phyloP scores from a whole-genome alignment of 1,284 basidiomycete genomes.

The Ustilago crameri region DNA sequence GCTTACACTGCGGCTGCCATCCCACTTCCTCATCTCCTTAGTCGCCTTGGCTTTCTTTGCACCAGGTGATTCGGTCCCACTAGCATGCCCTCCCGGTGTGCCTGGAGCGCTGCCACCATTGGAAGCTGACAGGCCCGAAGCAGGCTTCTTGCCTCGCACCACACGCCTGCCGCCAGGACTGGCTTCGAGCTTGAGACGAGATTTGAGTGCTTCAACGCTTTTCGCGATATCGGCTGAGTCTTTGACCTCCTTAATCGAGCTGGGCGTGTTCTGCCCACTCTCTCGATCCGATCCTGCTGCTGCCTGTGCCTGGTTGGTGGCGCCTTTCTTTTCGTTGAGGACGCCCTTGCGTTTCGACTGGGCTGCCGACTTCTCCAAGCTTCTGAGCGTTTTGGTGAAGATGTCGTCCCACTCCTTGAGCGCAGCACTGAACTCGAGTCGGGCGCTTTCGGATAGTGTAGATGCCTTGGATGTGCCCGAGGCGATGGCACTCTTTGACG shows the following conservation, averaged over 20 bases:
- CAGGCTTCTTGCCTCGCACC: constrained; percentile 70
- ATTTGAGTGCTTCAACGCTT: constrained; percentile 90
- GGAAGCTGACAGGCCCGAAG: constrained; percentile 64
- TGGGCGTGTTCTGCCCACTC: constrained; percentile 45
- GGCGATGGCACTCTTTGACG: constrained; percentile 79
- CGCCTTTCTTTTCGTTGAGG: constrained; percentile 42
- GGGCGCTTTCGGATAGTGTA: constrained; percentile 45
- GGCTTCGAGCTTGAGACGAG: constrained; percentile 73
- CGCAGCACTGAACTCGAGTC: constrained; percentile 75
- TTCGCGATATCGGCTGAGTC: constrained; percentile 90
- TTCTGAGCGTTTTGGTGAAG: constrained; percentile 81
- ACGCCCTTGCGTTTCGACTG: constrained; percentile 54
- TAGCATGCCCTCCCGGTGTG: constrained; percentile 49
- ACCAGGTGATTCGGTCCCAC: constrained; percentile 42
- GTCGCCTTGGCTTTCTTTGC: constrained; percentile 73
- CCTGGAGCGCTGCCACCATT: constrained; percentile 71
- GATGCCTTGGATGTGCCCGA: constrained; percentile 75
- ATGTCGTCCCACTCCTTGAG: constrained; percentile 84
- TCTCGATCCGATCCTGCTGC: constrained; percentile 39
- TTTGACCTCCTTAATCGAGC: constrained; percentile 68
- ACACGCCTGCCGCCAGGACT: constrained; percentile 73
- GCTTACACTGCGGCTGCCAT: constrained; percentile 77
- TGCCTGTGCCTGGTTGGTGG: constrained; percentile 29
- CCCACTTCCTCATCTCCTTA: constrained; percentile 92
- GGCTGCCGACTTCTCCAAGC: constrained; percentile 80